A percentile compares a stretch with the other conserved stretches of the same genome.
Evolutionary conservation across 2,329 filamentous ascomycete species (phyloP).

Genomic region (Stachybotrys chartarum): DNA sequence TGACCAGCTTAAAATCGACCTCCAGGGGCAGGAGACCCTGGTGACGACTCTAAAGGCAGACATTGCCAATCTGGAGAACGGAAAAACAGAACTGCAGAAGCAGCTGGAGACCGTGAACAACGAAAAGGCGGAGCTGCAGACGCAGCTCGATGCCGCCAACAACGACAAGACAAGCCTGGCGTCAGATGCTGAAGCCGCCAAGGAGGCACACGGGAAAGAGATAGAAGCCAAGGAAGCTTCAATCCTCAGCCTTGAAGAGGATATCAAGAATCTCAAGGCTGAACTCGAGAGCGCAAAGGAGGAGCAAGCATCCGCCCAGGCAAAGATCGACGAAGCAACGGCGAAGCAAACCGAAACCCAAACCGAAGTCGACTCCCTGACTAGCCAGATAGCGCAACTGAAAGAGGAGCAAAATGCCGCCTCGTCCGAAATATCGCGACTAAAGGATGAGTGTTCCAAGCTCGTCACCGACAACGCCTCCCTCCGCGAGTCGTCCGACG

Average conservation of each 20-base stretch:
- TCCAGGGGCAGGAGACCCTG: constrained; percentile 10
- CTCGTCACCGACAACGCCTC: constrained; percentile 14
- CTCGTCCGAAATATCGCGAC: constrained; percentile 11
- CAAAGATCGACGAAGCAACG: constrained; percentile 13
- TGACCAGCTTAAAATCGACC: constrained; percentile 11
- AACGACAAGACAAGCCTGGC: constrained; percentile 14
- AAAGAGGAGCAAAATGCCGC: constrained; percentile 14
- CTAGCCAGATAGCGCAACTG: constrained; percentile 14
- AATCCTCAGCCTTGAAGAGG: constrained; percentile 11
- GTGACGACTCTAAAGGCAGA: constrained; percentile 10
- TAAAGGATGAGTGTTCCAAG: constrained; percentile 13
- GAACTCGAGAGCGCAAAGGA: constrained; percentile 14
- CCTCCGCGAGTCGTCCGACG: constrained; percentile 10
- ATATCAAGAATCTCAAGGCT: constrained; percentile 15
- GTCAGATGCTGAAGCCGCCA: constrained; percentile 1
- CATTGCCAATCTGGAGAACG: constrained; percentile 8
- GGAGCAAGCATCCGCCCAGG: constrained; percentile 13
- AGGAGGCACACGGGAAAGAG: constrained; percentile 3
- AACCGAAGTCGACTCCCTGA: constrained; percentile 7
- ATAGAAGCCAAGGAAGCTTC: constrained; percentile 13
- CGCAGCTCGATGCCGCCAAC: constrained; percentile 10
- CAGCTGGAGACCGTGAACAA: constrained; percentile 4
- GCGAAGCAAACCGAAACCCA: constrained; percentile 3
- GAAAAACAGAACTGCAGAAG: constrained; percentile 13
- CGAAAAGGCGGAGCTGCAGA: constrained; percentile 14